Evolutionary conservation across 2,329 filamentous ascomycete species (phyloP).

Genomic region (Penicillium occitanis): DNA sequence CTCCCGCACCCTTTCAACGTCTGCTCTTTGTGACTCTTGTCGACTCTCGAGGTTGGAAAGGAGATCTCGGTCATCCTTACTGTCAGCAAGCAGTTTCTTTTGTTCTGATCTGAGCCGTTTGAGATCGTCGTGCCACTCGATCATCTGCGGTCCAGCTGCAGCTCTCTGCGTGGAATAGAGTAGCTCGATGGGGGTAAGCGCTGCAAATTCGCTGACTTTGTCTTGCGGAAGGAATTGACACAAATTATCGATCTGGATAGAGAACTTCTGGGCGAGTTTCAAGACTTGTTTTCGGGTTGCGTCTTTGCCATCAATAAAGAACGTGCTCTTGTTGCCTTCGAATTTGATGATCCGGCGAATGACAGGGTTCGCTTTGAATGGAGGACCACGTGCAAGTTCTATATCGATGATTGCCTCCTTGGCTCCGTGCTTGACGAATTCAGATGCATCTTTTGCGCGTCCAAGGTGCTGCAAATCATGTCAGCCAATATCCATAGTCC

Average conservation of each 20-base stretch:
- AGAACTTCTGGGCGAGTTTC: slow-evolving; percentile 66
- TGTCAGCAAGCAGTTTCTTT: slow-evolving; percentile 61
- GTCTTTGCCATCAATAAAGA: slow-evolving; percentile 69
- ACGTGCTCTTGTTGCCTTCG: slow-evolving; percentile 79
- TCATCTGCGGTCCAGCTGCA: slow-evolving; percentile 78
- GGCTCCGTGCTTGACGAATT: slow-evolving; percentile 90
- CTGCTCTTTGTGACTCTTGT: slow-evolving; percentile 71
- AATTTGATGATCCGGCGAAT: slow-evolving; percentile 74
- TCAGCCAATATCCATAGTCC: slow-evolving; percentile 3
- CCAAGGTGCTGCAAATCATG: slow-evolving; percentile 63
- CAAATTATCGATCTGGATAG: slow-evolving; percentile 95
- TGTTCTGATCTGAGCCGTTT: slow-evolving; percentile 69
- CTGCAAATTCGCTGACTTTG: slow-evolving; percentile 90
- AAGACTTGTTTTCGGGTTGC: slow-evolving; percentile 64
- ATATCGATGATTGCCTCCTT: slow-evolving; percentile 81
- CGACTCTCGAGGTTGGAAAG: slow-evolving; percentile 68
- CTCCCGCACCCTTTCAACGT: slow-evolving; percentile 80
- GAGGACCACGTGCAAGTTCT: slow-evolving; percentile 70
- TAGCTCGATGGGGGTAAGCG: slow-evolving; percentile 75
- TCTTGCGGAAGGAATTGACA: slow-evolving; percentile 98
- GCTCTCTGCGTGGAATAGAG: slow-evolving; percentile 84
- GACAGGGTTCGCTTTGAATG: slow-evolving; percentile 62
- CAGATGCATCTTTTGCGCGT: slow-evolving; percentile 76
- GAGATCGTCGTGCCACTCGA: slow-evolving; percentile 72
- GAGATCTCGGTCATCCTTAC: slow-evolving; percentile 60